Conservation (phyloP, 2,329 filamentous ascomycete genomes). For the Xylariaceae sp. region DNA sequence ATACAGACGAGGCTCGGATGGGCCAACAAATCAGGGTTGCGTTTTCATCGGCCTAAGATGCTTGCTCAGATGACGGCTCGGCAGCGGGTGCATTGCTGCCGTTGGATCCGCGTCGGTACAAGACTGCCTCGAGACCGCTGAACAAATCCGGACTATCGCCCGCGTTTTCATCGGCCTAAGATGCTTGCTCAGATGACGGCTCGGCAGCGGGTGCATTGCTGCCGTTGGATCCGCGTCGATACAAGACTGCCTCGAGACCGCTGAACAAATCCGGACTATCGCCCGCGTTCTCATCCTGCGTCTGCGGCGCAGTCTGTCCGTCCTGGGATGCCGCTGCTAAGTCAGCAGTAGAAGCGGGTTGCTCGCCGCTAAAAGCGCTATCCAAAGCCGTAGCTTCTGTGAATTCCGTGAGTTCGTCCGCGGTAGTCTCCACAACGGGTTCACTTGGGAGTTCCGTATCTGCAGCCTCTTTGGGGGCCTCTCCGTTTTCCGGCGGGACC, state of each 20-base stretch:
- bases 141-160: conserved; percentile 41
- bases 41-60: neutral
- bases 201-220: conserved; percentile 17
- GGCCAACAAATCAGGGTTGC: neutral
- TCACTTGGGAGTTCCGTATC: neutral
- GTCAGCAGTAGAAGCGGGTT: conserved; percentile 17
- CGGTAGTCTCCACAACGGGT: neutral
- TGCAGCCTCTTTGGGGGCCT: neutral
- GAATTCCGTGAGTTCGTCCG: neutral
- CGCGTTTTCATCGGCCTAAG: conserved; percentile 27
- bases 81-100: conserved; percentile 16
- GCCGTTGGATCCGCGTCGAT: conserved; percentile 17
- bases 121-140: conserved; percentile 41
- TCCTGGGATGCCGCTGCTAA: conserved; percentile 11
- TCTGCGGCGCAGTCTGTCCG: conserved; percentile 19
- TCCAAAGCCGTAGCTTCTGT: conserved; percentile 1
- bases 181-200: neutral
- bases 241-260: conserved; percentile 42
- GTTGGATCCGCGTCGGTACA: conserved; percentile 36
- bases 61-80: conserved; percentile 1
- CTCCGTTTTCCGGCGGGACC: neutral
- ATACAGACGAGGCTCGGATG: too few species aligned
- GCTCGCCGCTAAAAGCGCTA: conserved; percentile 14
- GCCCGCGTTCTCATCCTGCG: conserved; percentile 30
- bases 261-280: conserved; percentile 41